Base-by-base conservation (phyloP, 257 asterid genomes). In the Forsythia viridissima region DNA sequence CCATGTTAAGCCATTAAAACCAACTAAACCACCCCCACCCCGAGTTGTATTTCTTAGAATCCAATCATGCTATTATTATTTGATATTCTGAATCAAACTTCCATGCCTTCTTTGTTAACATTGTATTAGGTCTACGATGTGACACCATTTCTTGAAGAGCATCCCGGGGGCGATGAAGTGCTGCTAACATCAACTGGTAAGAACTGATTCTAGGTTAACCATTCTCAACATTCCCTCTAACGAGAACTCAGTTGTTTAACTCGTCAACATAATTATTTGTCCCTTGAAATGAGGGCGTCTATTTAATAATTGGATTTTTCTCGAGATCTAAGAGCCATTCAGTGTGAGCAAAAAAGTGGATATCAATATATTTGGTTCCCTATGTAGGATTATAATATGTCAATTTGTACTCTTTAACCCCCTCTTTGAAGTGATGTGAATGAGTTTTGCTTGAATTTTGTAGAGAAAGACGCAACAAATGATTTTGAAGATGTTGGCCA, bases 131-230 rank as follows among this genome's bases (percentile, higher is more conserved):
- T 89, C 57, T 92, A 90, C 38, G 84, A 92, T 21, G 90, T 92
- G 63, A 73, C 92, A 0, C 73, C 87, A 18, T 92, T 86, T 85
- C 80, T 90, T 34, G 92, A 86, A 59, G 96, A 92, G 71, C 97
- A 92, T 82, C 97, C 96, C 0, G 97, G 97, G 8, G 97, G 97
- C 3, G 96, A 90, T 71, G 93, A 90, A 15, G 89, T 87, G 76
- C 48, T 92, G 72, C 51, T 89, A 37, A 73, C 80, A 16, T 80
- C 85, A 77, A 73, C 96, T 6, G 95, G 97, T 89, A 82, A 77
- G 68, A 51, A 43, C 63, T 37, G 34, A 59, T 68, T 52, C 21
- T 13, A 42, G 1, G 39, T 37, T 18, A 12, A 13, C 65, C 24
- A 3, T 21, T 66, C 36, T 21, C 51, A 21, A 1, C 10, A 16